Percentiles rank a stretch among this genome's conserved stretches.
Conservation (phyloP, 2,329 filamentous ascomycete genomes). For the Emmonsia crescens region DNA sequence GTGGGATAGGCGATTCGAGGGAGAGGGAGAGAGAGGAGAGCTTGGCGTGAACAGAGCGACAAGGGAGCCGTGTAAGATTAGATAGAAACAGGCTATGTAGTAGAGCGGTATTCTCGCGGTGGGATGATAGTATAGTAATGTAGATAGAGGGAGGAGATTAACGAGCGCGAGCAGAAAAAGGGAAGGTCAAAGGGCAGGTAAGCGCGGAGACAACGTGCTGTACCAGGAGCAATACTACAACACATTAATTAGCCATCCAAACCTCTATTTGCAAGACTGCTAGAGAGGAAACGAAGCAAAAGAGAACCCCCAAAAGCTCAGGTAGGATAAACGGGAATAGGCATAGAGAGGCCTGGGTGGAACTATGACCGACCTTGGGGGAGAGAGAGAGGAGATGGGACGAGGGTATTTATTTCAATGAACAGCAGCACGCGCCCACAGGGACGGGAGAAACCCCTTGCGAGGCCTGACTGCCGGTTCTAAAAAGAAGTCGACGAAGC, state of each 20-base stretch:
- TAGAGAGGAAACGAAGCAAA: not conserved
- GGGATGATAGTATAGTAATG: no score
- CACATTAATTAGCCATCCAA: slow-evolving; percentile 2
- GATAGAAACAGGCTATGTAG: not conserved
- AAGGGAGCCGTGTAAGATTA: not conserved
- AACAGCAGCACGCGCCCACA: slow-evolving; percentile 12
- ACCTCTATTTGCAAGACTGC: not conserved
- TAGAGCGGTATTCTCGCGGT: not conserved
- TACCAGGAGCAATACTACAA: not conserved
- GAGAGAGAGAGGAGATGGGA: not conserved
- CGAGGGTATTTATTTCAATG: slow-evolving; percentile 5
- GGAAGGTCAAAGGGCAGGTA: not conserved
- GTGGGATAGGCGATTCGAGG: slow-evolving; percentile 5
- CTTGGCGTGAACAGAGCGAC: not conserved
- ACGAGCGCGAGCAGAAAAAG: not conserved
- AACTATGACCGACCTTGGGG: not conserved
- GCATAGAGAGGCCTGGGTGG: not conserved
- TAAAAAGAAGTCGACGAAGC: slow-evolving; percentile 3
- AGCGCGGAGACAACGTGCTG: not conserved
- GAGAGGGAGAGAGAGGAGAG: slow-evolving; percentile 3
- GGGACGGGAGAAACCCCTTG: slow-evolving; percentile 8
- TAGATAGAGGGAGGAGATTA: slow-evolving; percentile 1
- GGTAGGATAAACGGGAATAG: not conserved
- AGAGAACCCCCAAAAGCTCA: not conserved
- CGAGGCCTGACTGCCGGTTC: slow-evolving; percentile 9